A percentile compares a stretch with the other conserved stretches of the same genome.
Evolutionary conservation across 768 basidiomycete species (phyloP).

Genomic region (Hericium rajendrae): DNA sequence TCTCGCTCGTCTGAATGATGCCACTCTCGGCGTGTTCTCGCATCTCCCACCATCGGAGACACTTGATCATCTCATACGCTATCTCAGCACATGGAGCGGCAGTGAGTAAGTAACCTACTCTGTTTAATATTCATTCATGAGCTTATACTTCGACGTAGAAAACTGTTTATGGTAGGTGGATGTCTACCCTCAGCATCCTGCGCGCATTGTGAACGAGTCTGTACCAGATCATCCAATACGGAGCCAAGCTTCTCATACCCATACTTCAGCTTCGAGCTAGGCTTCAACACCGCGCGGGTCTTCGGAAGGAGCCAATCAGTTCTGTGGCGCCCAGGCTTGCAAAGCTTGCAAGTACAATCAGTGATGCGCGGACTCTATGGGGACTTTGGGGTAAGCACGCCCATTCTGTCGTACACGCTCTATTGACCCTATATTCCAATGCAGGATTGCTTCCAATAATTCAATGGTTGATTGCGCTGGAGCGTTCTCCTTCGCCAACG

Average conservation of each 20-base stretch:
- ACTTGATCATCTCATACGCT: slow-evolving; percentile 65
- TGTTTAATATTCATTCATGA: slow-evolving; percentile 1
- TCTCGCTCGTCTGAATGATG: slow-evolving; percentile 47
- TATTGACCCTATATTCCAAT: neutral
- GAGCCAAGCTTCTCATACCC: slow-evolving; percentile 60
- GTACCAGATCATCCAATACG: slow-evolving; percentile 60
- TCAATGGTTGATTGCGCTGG: slow-evolving; percentile 71
- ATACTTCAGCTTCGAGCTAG: slow-evolving; percentile 58
- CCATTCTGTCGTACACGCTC: neutral
- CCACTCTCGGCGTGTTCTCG: slow-evolving; percentile 54
- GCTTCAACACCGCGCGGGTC: slow-evolving; percentile 55
- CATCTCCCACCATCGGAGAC: slow-evolving; percentile 49
- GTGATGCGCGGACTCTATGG: slow-evolving; percentile 66
- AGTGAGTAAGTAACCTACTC: slow-evolving; percentile 57
- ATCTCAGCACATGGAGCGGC: slow-evolving; percentile 76
- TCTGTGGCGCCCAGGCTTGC: slow-evolving; percentile 38
- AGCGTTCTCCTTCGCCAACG: slow-evolving; percentile 63
- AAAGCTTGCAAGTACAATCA: slow-evolving; percentile 45
- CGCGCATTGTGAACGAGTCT: neutral
- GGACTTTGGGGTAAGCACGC: slow-evolving; percentile 65
- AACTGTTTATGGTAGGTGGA: slow-evolving; percentile 55
- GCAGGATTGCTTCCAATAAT: slow-evolving; percentile 69
- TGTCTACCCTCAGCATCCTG: neutral
- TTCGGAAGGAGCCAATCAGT: slow-evolving; percentile 45
- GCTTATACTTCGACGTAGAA: slow-evolving; percentile 31